Conservation (phyloP, 345 rosid species). For the Acer negundo region DNA sequence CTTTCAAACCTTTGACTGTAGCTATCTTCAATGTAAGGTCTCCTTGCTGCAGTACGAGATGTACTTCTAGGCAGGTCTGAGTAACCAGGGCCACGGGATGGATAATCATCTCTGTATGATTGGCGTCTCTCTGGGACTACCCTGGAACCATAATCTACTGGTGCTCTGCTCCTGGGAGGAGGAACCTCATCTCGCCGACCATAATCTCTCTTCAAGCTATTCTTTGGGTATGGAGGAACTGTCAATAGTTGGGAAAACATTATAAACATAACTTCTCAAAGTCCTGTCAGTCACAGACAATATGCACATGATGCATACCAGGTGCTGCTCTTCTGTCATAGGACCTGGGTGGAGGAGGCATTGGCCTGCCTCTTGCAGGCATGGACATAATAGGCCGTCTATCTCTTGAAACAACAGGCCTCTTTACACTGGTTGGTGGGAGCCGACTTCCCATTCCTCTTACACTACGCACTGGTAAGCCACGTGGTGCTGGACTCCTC, state of each 20-base stretch:
- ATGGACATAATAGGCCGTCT: slow-evolving; percentile 69
- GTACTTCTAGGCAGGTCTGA: slow-evolving; percentile 68
- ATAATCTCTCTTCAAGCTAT: slow-evolving; percentile 83
- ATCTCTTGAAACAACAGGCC: slow-evolving; percentile 61
- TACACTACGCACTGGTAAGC: slow-evolving; percentile 41
- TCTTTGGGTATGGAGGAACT: slow-evolving; percentile 77
- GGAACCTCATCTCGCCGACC: slow-evolving; percentile 75
- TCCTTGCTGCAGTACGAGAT: slow-evolving; percentile 69
- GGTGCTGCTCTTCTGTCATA: slow-evolving; percentile 87
- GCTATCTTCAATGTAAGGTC: slow-evolving; percentile 78
- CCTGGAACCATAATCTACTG: slow-evolving; percentile 77
- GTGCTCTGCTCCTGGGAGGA: slow-evolving; percentile 77
- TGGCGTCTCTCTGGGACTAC: slow-evolving; percentile 69
- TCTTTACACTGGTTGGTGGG: slow-evolving; percentile 57
- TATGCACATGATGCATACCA: slow-evolving; percentile 43
- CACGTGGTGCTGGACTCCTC: slow-evolving; percentile 59
- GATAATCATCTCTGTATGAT: slow-evolving; percentile 79
- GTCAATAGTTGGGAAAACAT: slow-evolving; percentile 25
- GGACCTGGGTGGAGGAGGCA: slow-evolving; percentile 66
- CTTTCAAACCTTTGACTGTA: slow-evolving; percentile 84
- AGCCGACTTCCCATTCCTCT: slow-evolving; percentile 57
- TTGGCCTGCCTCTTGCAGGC: slow-evolving; percentile 70
- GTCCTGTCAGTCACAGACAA: background rate
- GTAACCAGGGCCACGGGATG: slow-evolving; percentile 72
- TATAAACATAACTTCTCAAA: slow-evolving; percentile 1